These are phyloP conservation scores for Glycyrrhiza uralensis DNA, from an alignment of 306 rosid genomes.

Conservation along the genomic window DNA sequence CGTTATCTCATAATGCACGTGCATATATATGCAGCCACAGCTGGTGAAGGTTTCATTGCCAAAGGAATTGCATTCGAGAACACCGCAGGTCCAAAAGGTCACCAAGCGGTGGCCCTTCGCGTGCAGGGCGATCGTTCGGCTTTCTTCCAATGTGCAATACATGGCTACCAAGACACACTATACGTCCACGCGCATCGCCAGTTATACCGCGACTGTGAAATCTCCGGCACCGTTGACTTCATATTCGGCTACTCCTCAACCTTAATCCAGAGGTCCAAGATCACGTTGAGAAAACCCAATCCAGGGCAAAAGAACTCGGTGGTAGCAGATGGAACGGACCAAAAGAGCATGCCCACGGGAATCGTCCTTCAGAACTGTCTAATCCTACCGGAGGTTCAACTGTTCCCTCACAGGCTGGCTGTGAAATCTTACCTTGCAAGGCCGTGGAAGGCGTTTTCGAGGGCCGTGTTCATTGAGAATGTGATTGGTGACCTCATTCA, in stretches of 20 bases:
- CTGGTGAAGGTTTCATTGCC: background rate
- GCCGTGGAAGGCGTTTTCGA: background rate
- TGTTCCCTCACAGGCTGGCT: too few relatives aligned
- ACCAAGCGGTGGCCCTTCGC: conserved; percentile 45
- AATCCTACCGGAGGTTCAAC: conserved; percentile 38
- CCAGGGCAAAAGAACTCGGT: conserved; percentile 44
- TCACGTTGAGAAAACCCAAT: conserved; percentile 47
- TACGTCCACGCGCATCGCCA: conserved; percentile 49
- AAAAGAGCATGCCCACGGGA: conserved; percentile 1
- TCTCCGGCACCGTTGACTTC: conserved; percentile 67
- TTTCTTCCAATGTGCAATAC: conserved; percentile 41
- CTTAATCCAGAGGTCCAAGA: conserved; percentile 49
- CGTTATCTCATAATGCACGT: too few relatives aligned
- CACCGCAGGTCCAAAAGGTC: background rate
- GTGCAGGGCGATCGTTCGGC: conserved; percentile 46
- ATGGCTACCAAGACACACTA: conserved; percentile 53
- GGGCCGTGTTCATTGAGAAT: background rate
- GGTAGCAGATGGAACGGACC: conserved; percentile 43
- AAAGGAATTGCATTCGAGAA: background rate
- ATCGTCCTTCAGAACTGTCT: conserved; percentile 57
- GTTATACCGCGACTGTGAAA: conserved; percentile 13
- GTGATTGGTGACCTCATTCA: background rate
- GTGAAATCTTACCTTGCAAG: background rate
- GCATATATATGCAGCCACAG: background rate
- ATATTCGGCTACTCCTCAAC: conserved; percentile 49